Percentiles rank a stretch among this genome's conserved stretches.
Conservation (phyloP, 495 filamentous ascomycete species). For the Penicillium cosmopolitanum region DNA sequence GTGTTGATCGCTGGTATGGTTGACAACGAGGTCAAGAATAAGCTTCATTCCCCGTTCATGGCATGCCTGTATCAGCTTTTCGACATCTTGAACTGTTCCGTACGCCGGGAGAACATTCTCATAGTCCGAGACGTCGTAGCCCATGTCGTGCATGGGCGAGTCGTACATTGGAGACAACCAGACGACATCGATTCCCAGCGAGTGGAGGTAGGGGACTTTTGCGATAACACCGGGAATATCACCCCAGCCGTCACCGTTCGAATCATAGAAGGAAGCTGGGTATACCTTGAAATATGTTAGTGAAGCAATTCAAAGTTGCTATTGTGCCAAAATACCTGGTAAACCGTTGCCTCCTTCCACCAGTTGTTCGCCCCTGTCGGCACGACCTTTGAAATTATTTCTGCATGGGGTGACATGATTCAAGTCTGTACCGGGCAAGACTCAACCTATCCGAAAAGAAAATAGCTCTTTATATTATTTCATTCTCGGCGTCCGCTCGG, state of each 20-base stretch:
- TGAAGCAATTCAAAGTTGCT: conserved; percentile 10
- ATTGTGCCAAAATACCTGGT: conserved; percentile 45
- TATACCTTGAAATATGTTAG: conserved; percentile 9
- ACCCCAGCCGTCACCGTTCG: conserved; percentile 60
- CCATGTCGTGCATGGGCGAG: conserved; percentile 47
- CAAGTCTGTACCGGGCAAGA: background rate
- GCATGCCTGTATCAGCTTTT: conserved; percentile 50
- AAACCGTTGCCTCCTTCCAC: conserved; percentile 50
- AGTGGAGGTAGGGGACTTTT: conserved; percentile 55
- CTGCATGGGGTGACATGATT: conserved; percentile 23
- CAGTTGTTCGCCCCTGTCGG: conserved; percentile 33
- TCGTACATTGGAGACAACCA: conserved; percentile 55
- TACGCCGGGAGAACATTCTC: conserved; percentile 54
- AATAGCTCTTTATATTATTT: background rate
- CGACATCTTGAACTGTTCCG: conserved; percentile 56
- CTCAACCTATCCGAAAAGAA: background rate
- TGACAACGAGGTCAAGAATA: conserved; percentile 61
- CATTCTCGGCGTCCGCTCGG: background rate
- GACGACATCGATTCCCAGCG: conserved; percentile 58
- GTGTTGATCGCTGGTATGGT: conserved; percentile 61
- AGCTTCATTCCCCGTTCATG: conserved; percentile 55
- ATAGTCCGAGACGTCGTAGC: conserved; percentile 62
- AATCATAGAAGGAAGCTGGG: conserved; percentile 51
- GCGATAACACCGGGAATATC: conserved; percentile 61
- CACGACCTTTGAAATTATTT: conserved; percentile 1